Base-by-base conservation (phyloP, 108 stramenopile genomes). In the Skeletonema grethae region DNA sequence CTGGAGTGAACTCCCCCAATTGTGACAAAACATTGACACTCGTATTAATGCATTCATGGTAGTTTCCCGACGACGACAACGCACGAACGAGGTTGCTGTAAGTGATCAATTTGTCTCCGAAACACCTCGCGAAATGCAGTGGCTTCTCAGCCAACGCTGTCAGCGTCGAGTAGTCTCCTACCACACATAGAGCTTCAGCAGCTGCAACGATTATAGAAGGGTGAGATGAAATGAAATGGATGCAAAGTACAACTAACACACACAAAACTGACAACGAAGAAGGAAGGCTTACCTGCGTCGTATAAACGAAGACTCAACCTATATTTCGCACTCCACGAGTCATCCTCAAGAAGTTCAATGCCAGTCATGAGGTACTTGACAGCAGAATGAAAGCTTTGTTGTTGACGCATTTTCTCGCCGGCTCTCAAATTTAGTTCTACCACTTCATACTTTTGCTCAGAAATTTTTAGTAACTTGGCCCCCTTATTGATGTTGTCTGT, bases 291-390 rank as follows among this genome's bases (percentile, higher is more conserved):
- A 64, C 63, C 63, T 64, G 82, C 78, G 63, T 82, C 83, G 64
- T 83, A 77, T 15, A 92, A 56, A n/a, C 62, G 63, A 11, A 92
- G 61, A n/a, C 73, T 82, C 2, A 92, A 73, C 61, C 81, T 80
- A 53, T 89, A 92, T 6, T 79, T 32, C 12, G 70, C 32, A 5
- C 74, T 80, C 91, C 91, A 92, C 50, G 67, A 65, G 25, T 76
- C 79, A 16, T 69, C 43, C 10, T 63, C 62, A n/a, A 88, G 75
- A 24, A 87, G 41, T 18, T 69, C 62, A 5, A 88, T 75, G 12
- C 82, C 90, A 38, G 77, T 61, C 32, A 75, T 28, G 25, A 88
- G 63, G 62, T 87, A 86, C 5, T 48, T 70, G 1, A 77, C 55
- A 15, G 88, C 85, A 8, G 86, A 75, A 29, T 67, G 69, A 78